Evolutionary conservation across 140 eudicot genomes (phyloP).

Genomic region (Senecio squalidus): DNA sequence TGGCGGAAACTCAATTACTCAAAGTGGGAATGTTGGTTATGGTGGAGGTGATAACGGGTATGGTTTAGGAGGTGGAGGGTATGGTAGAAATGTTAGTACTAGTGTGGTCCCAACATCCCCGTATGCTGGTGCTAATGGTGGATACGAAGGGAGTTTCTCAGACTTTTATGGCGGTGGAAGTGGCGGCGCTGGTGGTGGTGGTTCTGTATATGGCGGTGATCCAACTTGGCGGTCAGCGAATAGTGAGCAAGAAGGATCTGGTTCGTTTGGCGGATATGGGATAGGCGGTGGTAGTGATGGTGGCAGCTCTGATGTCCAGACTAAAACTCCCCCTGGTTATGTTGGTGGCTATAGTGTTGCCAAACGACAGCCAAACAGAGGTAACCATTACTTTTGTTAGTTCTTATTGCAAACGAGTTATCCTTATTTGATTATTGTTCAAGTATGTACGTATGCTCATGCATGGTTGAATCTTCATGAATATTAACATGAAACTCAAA

Average conservation of each 20-base stretch:
- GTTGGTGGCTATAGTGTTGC: slow-evolving; percentile 50
- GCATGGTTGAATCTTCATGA: too few relatives aligned
- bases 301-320: slow-evolving; percentile 39
- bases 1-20: slow-evolving; percentile 32
- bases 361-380: slow-evolving; percentile 51
- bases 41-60: slow-evolving; percentile 46
- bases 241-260: slow-evolving; percentile 56
- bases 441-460: too few relatives aligned
- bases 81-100: slow-evolving; percentile 43
- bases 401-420: too few relatives aligned
- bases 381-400: slow-evolving; percentile 18
- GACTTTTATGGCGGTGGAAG: slow-evolving; percentile 45
- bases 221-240: slow-evolving; percentile 57
- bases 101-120: slow-evolving; percentile 35
- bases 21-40: slow-evolving; percentile 50
- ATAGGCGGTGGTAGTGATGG: slow-evolving; percentile 36
- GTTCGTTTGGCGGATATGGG: slow-evolving; percentile 57
- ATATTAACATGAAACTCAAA: background rate
- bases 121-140: slow-evolving; percentile 36
- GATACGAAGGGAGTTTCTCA: slow-evolving; percentile 52
- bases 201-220: slow-evolving; percentile 47
- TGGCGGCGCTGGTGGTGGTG: slow-evolving; percentile 21
- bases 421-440: too few relatives aligned
- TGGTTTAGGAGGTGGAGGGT: slow-evolving; percentile 43
- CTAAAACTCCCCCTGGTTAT: slow-evolving; percentile 48